Percentiles rank a stretch among this genome's conserved stretches.
phyloP scores from a whole-genome alignment of 1,139 yeast species.

The Kluyveromyces marxianus region DNA sequence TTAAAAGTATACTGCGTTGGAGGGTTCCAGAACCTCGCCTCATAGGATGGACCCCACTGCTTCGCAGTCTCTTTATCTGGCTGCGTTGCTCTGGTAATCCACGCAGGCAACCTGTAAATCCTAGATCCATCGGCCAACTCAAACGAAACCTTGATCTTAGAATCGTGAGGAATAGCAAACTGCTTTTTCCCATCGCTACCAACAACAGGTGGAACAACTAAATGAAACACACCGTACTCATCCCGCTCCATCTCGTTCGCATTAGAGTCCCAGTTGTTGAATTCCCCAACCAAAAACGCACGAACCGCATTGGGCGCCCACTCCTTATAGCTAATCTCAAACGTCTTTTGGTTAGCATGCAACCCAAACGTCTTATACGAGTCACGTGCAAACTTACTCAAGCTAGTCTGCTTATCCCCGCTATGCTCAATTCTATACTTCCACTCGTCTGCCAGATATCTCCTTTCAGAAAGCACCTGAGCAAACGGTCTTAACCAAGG shows the following conservation, averaged over 20 bases:
- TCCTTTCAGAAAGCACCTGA: conserved; percentile 49
- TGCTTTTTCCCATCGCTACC: conserved; percentile 34
- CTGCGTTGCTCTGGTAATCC: conserved; percentile 80
- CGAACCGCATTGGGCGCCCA: conserved; percentile 82
- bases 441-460: conserved; percentile 53
- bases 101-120: conserved; percentile 80
- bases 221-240: conserved; percentile 63
- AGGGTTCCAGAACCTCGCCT: conserved; percentile 93
- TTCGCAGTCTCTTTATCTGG: conserved; percentile 43
- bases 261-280: conserved; percentile 69
- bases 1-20: conserved; percentile 49
- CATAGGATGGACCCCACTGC: conserved; percentile 51
- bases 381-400: conserved; percentile 41
- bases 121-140: conserved; percentile 59
- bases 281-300: conserved; percentile 82
- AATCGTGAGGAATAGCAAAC: conserved; percentile 71
- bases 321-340: conserved; percentile 58
- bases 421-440: conserved; percentile 29
- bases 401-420: conserved; percentile 28
- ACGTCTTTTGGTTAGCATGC: conserved; percentile 47
- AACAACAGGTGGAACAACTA: conserved; percentile 44
- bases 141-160: conserved; percentile 69
- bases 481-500: conserved; percentile 84
- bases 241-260: conserved; percentile 51
- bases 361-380: conserved; percentile 67